Percentiles rank a stretch among this genome's conserved stretches.
Evolutionary conservation across 495 filamentous ascomycete genomes (phyloP).

Genomic region (Daldinia concentrica): DNA sequence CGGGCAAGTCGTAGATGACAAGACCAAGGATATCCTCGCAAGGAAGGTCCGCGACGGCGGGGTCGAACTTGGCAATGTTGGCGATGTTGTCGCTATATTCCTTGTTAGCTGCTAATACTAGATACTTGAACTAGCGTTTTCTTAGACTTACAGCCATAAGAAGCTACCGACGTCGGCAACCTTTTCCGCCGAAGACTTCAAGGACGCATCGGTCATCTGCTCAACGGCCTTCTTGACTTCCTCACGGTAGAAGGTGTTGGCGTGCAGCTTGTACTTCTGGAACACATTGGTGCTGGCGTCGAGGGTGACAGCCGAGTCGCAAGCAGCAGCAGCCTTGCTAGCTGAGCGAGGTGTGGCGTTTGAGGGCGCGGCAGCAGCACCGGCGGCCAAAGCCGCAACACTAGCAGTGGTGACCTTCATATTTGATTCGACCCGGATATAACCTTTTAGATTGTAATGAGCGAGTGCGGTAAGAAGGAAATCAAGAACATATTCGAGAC

Average conservation of each 20-base stretch:
- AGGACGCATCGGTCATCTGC: slow-evolving; percentile 48
- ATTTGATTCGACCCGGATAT: slow-evolving; percentile 46
- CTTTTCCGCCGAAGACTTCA: slow-evolving; percentile 55
- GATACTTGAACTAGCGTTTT: background rate
- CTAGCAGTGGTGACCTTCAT: slow-evolving; percentile 58
- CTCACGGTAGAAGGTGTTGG: slow-evolving; percentile 65
- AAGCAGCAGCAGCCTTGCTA: slow-evolving; percentile 50
- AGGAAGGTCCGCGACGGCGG: slow-evolving; percentile 64
- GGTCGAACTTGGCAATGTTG: slow-evolving; percentile 68
- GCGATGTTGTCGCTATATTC: slow-evolving; percentile 61
- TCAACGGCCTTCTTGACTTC: slow-evolving; percentile 62
- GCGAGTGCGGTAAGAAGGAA: slow-evolving; percentile 50
- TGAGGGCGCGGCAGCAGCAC: slow-evolving; percentile 55
- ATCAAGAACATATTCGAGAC: slow-evolving; percentile 17
- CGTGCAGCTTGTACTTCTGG: slow-evolving; percentile 61
- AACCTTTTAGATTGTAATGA: slow-evolving; percentile 38
- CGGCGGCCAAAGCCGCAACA: slow-evolving; percentile 53
- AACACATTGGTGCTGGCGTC: slow-evolving; percentile 64
- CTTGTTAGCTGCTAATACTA: slow-evolving; percentile 20
- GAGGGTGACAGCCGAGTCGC: slow-evolving; percentile 60
- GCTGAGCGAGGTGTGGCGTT: slow-evolving; percentile 42
- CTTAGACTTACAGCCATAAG: slow-evolving; percentile 69
- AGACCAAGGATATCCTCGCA: slow-evolving; percentile 67
- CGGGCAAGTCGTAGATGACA: slow-evolving; percentile 81
- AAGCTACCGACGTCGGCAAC: slow-evolving; percentile 75